Percentiles rank a stretch among this genome's conserved stretches.
These are phyloP conservation scores for Aspergillus cejpii DNA, from an alignment of 2,329 filamentous ascomycete species.

Conservation along the genomic window DNA sequence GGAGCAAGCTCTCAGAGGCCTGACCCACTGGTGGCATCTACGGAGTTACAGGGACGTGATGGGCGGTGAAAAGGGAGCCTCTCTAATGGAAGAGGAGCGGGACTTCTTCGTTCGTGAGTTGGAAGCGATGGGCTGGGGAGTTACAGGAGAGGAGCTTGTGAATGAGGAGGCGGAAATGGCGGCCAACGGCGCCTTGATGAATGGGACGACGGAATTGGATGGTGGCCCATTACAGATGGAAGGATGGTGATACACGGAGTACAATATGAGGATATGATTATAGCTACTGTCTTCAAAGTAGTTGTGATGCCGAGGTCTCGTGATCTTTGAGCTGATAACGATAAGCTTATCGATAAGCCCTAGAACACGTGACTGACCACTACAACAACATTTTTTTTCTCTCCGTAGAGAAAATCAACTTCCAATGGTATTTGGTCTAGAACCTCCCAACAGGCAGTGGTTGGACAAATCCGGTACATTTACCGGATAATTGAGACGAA, in stretches of 20 bases:
- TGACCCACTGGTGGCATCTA: slow-evolving; percentile 94
- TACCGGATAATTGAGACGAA: slow-evolving; percentile 7
- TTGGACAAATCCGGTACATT: slow-evolving; percentile 12
- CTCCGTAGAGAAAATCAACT: slow-evolving; percentile 17
- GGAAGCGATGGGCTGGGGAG: slow-evolving; percentile 58
- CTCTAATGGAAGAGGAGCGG: slow-evolving; percentile 62
- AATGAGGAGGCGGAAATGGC: slow-evolving; percentile 26
- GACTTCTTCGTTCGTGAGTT: slow-evolving; percentile 75
- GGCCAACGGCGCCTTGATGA: slow-evolving; percentile 20
- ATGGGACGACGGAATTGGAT: slow-evolving; percentile 33
- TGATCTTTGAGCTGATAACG: not conserved
- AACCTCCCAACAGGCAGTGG: slow-evolving; percentile 14
- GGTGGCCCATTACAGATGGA: slow-evolving; percentile 34
- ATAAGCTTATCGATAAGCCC: slow-evolving; percentile 27
- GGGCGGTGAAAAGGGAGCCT: slow-evolving; percentile 43
- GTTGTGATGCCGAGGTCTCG: too few species aligned
- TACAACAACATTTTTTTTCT: slow-evolving; percentile 30
- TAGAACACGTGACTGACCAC: slow-evolving; percentile 22
- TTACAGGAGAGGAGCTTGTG: slow-evolving; percentile 33
- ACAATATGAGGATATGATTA: too few species aligned
- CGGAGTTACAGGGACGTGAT: slow-evolving; percentile 74
- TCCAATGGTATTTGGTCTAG: slow-evolving; percentile 10
- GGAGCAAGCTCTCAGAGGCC: slow-evolving; percentile 78
- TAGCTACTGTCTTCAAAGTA: too few species aligned
- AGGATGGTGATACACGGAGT: slow-evolving; percentile 19